A percentile compares a stretch with the other conserved stretches of the same genome.
phyloP scores from a whole-genome alignment of 228 moss, liverwort and hornwort genomes.

The Sphagnum magellanicum region DNA sequence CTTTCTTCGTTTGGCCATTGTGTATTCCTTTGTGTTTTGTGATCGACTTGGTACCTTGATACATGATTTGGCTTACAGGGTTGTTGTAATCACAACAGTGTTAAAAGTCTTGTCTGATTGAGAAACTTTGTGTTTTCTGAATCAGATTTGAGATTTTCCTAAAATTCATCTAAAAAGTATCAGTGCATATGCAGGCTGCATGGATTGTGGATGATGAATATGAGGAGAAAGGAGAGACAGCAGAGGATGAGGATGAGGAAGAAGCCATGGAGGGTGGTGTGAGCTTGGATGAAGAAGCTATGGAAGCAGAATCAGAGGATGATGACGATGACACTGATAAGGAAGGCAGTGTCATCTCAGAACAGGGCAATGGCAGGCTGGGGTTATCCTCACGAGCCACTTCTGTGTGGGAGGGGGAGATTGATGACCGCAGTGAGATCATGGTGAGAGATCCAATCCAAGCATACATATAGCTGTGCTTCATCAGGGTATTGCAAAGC shows the following conservation, averaged over 20 bases:
- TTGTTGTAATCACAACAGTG: neutral
- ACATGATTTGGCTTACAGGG: too few relatives aligned
- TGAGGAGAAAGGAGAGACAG: slow-evolving; percentile 31
- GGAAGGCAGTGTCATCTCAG: slow-evolving; percentile 59
- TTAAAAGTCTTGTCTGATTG: neutral
- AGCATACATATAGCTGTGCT: too few relatives aligned
- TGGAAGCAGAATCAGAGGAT: slow-evolving; percentile 25
- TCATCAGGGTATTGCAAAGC: too few relatives aligned
- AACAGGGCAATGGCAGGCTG: slow-evolving; percentile 33
- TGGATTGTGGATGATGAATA: slow-evolving; percentile 84
- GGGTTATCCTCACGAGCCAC: slow-evolving; percentile 27
- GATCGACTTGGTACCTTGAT: too few relatives aligned
- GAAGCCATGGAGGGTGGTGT: slow-evolving; percentile 4
- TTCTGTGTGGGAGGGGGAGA: slow-evolving; percentile 81
- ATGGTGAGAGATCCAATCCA: slow-evolving; percentile 43
- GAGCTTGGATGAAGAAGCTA: slow-evolving; percentile 26
- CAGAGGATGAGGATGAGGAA: slow-evolving; percentile 48
- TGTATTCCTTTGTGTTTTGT: too few relatives aligned
- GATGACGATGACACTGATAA: slow-evolving; percentile 37
- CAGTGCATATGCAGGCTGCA: slow-evolving; percentile 45
- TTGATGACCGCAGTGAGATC: slow-evolving; percentile 69
- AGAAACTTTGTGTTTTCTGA: too few relatives aligned
- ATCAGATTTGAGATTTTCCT: too few relatives aligned
- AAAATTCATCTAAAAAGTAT: too few relatives aligned
- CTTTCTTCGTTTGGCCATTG: too few relatives aligned